A percentile compares a stretch with the other conserved stretches of the same genome.
Conservation (phyloP, 2,329 filamentous ascomycete species). For the Endothia cerciana region DNA sequence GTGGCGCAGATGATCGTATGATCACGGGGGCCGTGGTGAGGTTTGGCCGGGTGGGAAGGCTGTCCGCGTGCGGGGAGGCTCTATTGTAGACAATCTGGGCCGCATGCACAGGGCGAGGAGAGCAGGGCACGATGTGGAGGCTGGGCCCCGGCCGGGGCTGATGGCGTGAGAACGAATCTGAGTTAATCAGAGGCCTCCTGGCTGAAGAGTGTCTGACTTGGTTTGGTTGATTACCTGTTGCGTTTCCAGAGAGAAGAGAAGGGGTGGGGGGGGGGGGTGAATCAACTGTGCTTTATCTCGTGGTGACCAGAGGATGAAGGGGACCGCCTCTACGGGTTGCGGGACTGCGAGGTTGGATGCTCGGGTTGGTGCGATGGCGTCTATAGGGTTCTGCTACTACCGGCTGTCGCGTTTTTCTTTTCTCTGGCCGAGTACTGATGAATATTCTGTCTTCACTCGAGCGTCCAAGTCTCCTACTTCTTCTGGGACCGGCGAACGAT, state of each 20-base stretch:
- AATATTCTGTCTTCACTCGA: constrained; percentile 6
- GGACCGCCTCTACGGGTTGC: not conserved
- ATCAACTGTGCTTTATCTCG: constrained; percentile 5
- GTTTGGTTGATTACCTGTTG: not conserved
- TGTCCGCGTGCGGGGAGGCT: not conserved
- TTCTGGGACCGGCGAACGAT: no score
- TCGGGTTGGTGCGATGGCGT: constrained; percentile 27
- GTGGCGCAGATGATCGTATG: constrained; percentile 98
- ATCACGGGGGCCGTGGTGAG: constrained; percentile 30
- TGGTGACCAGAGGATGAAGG: not conserved
- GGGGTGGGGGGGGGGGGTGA: no score
- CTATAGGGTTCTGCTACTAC: constrained; percentile 13
- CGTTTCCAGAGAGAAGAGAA: not conserved
- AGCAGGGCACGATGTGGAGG: not conserved
- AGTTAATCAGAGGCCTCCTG: not conserved
- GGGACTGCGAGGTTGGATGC: constrained; percentile 17
- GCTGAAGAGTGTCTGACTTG: not conserved
- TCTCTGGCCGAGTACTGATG: constrained; percentile 6
- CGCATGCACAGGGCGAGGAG: not conserved
- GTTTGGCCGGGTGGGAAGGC: not conserved
- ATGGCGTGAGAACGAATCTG: not conserved
- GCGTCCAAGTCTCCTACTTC: no score
- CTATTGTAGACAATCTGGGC: not conserved
- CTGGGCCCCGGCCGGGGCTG: not conserved
- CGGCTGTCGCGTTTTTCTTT: constrained; percentile 2